These are phyloP conservation scores for Heliocybe sulcata DNA, from an alignment of 1,284 basidiomycete genomes.

Conservation along the genomic window DNA sequence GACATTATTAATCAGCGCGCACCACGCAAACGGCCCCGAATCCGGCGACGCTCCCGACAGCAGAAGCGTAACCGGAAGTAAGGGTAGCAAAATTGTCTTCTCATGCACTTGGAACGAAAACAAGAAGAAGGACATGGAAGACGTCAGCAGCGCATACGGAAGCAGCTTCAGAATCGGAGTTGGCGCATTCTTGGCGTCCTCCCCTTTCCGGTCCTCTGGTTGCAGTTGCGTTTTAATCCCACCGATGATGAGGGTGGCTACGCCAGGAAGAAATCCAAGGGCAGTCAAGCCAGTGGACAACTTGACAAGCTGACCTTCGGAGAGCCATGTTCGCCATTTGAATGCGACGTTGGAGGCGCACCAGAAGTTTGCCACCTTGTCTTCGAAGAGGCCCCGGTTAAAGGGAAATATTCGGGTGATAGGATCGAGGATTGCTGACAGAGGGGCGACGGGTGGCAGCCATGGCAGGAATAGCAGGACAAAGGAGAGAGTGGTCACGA, in stretches of 20 bases:
- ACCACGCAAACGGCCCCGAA: conserved; percentile 71
- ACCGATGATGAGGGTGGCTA: conserved; percentile 43
- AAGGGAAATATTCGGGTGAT: conserved; percentile 87
- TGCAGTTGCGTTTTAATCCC: conserved; percentile 31
- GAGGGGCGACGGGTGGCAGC: conserved; percentile 51
- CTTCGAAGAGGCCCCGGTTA: conserved; percentile 86
- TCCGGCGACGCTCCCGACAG: conserved; percentile 57
- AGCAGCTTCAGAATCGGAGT: conserved; percentile 54
- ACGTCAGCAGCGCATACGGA: conserved; percentile 65
- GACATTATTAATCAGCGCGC: conserved; percentile 78
- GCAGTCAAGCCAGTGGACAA: conserved; percentile 51
- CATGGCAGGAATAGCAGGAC: conserved; percentile 70
- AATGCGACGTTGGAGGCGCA: conserved; percentile 85
- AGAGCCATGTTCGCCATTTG: conserved; percentile 67
- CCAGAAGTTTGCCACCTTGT: conserved; percentile 97
- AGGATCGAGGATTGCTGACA: conserved; percentile 48
- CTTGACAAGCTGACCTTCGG: conserved; percentile 43
- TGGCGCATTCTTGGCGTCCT: conserved; percentile 12
- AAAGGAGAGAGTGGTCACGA: conserved; percentile 55
- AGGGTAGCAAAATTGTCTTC: conserved; percentile 85
- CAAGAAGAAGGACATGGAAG: conserved; percentile 85
- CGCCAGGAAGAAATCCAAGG: conserved; percentile 60
- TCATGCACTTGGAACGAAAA: conserved; percentile 97
- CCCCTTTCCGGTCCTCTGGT: conserved; percentile 7
- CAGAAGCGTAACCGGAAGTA: conserved; percentile 79